Conservation (phyloP, 1,139 yeast species). For the Geotrichum restrictum region DNA sequence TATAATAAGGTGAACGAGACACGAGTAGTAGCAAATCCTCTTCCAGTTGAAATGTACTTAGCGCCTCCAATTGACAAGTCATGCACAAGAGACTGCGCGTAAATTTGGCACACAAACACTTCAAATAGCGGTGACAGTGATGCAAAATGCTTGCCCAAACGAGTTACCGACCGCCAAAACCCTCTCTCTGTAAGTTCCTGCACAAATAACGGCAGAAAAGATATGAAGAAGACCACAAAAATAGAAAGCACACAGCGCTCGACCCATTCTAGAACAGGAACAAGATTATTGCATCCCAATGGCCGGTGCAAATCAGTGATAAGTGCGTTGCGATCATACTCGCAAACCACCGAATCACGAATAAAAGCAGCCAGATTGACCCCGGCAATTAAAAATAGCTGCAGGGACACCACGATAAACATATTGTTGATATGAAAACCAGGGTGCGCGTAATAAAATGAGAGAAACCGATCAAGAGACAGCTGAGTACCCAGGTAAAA, state of each 20-base stretch:
- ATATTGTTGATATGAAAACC: slow-evolving; percentile 84
- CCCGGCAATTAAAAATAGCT: slow-evolving; percentile 63
- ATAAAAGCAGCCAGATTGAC: slow-evolving; percentile 63
- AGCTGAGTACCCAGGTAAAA: slow-evolving; percentile 74
- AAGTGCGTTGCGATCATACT: slow-evolving; percentile 51
- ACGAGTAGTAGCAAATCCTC: slow-evolving; percentile 78
- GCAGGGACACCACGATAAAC: slow-evolving; percentile 70
- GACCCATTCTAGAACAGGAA: slow-evolving; percentile 77
- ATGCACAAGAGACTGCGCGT: slow-evolving; percentile 63
- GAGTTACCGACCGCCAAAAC: slow-evolving; percentile 52
- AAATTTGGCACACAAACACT: slow-evolving; percentile 81
- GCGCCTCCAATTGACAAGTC: slow-evolving; percentile 83
- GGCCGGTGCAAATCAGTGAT: slow-evolving; percentile 61
- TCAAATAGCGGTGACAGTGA: slow-evolving; percentile 83
- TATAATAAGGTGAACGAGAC: slow-evolving; percentile 57
- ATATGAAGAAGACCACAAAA: slow-evolving; percentile 76
- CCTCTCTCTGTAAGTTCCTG: slow-evolving; percentile 84
- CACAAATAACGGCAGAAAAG: slow-evolving; percentile 72
- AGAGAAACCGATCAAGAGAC: slow-evolving; percentile 73
- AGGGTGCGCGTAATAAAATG: slow-evolving; percentile 88
- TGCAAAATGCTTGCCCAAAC: slow-evolving; percentile 60
- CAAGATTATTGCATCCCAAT: slow-evolving; percentile 68
- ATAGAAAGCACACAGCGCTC: slow-evolving; percentile 75
- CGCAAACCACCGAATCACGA: slow-evolving; percentile 57
- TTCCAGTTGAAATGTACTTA: slow-evolving; percentile 73